These are phyloP conservation scores for Backusella macrospora DNA, from an alignment of 192 early-diverging fungal species.

Conservation along the genomic window DNA sequence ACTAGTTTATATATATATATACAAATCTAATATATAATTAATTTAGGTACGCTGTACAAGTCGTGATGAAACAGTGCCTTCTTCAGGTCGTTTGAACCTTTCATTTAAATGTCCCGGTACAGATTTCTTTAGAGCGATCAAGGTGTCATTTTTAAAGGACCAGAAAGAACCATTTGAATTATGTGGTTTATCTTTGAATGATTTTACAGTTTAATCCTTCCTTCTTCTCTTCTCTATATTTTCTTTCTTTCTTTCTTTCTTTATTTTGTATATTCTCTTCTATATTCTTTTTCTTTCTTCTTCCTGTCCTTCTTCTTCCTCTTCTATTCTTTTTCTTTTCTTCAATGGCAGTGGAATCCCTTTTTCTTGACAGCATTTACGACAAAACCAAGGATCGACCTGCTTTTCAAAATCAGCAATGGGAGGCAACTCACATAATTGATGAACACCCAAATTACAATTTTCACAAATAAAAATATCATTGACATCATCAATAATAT, in stretches of 20 bases:
- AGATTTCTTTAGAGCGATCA: background rate
- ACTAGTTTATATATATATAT: background rate
- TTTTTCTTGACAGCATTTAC: conserved; percentile 3
- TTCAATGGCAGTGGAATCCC: conserved; percentile 4
- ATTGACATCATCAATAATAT: conserved; percentile 20
- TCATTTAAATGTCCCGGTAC: background rate
- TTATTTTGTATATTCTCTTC: conserved; percentile 16
- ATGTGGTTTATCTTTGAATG: conserved; percentile 19
- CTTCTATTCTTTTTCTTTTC: background rate
- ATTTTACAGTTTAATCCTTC: conserved; percentile 15
- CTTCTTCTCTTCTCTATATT: background rate
- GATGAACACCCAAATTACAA: conserved; percentile 30
- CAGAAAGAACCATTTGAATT: conserved; percentile 20
- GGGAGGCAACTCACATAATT: conserved; percentile 27
- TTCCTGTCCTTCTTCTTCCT: background rate
- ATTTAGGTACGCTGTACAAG: background rate
- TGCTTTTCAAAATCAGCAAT: conserved; percentile 27
- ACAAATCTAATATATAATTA: background rate
- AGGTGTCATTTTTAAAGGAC: conserved; percentile 7
- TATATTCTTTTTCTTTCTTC: background rate
- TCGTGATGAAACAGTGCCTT: background rate
- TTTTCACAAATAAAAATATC: conserved; percentile 29
- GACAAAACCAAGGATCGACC: conserved; percentile 33
- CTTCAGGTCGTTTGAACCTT: background rate
- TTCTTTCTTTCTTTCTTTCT: background rate